Conservation (phyloP, 208 protist species). For the Leishmania tarentolae region DNA sequence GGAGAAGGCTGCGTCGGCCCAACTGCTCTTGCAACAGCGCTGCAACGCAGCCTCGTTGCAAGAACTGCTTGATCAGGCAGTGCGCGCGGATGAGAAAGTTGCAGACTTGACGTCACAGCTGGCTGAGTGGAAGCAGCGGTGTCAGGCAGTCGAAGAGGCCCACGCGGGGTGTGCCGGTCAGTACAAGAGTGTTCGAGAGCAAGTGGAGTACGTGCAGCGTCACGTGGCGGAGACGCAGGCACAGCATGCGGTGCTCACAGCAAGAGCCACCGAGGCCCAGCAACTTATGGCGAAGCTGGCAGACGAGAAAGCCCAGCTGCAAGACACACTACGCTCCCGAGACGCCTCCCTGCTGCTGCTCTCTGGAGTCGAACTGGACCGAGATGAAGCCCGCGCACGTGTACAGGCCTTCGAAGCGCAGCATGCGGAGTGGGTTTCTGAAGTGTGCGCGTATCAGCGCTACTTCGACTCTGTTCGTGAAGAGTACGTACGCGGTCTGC, state of each 20-base stretch:
- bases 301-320: conserved; percentile 25
- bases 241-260: background rate
- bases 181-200: conserved; percentile 9
- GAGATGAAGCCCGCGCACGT: conserved; percentile 25
- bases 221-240: conserved; percentile 9
- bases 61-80: conserved; percentile 9
- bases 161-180: conserved; percentile 11
- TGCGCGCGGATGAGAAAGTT: conserved; percentile 15
- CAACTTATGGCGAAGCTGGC: conserved; percentile 15
- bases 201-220: conserved; percentile 14
- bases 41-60: conserved; percentile 21
- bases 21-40: conserved; percentile 37
- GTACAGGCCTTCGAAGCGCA: conserved; percentile 25
- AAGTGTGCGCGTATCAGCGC: background rate
- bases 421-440: conserved; percentile 6
- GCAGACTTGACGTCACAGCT: conserved; percentile 25
- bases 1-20: conserved; percentile 17
- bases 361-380: conserved; percentile 16
- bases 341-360: conserved; percentile 25
- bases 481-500: conserved; percentile 16
- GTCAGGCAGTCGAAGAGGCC: background rate
- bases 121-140: conserved; percentile 26
- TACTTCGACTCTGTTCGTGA: conserved; percentile 12
- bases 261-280: conserved; percentile 12
- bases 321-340: background rate